Percentiles rank a stretch among this genome's conserved stretches.
These are phyloP conservation scores for Marasmius oreades DNA, from an alignment of 1,284 basidiomycete genomes.

Conservation along the genomic window DNA sequence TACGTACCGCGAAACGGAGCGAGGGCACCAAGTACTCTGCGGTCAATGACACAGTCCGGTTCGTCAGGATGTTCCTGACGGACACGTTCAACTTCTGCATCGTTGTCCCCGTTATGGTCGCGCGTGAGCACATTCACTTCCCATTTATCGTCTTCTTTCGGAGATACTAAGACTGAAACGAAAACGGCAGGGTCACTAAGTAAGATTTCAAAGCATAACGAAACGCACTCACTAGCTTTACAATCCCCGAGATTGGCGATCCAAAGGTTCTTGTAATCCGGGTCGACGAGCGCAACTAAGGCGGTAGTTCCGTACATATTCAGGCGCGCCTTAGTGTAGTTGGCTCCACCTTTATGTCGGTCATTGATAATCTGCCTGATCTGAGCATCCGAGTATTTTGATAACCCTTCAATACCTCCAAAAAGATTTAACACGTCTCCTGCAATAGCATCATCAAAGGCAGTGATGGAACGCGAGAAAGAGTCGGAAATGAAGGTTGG, in stretches of 20 bases:
- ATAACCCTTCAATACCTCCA: slow-evolving; percentile 48
- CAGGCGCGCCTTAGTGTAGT: slow-evolving; percentile 58
- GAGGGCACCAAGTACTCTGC: slow-evolving; percentile 64
- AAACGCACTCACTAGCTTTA: slow-evolving; percentile 51
- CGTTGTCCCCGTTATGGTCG: slow-evolving; percentile 62
- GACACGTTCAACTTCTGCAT: slow-evolving; percentile 55
- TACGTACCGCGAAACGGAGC: slow-evolving; percentile 66
- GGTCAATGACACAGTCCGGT: slow-evolving; percentile 55
- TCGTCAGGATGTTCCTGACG: slow-evolving; percentile 61
- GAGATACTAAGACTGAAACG: slow-evolving; percentile 51
- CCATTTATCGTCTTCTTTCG: slow-evolving; percentile 43
- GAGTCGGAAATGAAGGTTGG: slow-evolving; percentile 48
- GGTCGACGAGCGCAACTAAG: slow-evolving; percentile 65
- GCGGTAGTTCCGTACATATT: slow-evolving; percentile 76
- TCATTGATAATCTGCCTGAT: slow-evolving; percentile 61
- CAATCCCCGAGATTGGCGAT: slow-evolving; percentile 72
- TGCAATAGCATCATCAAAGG: slow-evolving; percentile 66
- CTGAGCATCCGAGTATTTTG: slow-evolving; percentile 47
- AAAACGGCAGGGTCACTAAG: slow-evolving; percentile 11
- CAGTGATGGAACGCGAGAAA: slow-evolving; percentile 51
- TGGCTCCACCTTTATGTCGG: slow-evolving; percentile 50
- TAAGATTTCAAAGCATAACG: slow-evolving; percentile 11
- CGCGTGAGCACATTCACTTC: slow-evolving; percentile 51
- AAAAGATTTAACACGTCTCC: slow-evolving; percentile 62
- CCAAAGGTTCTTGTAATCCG: slow-evolving; percentile 62